phyloP scores from a whole-genome alignment of 2,329 filamentous ascomycete genomes.

The Fusarium algeriense region DNA sequence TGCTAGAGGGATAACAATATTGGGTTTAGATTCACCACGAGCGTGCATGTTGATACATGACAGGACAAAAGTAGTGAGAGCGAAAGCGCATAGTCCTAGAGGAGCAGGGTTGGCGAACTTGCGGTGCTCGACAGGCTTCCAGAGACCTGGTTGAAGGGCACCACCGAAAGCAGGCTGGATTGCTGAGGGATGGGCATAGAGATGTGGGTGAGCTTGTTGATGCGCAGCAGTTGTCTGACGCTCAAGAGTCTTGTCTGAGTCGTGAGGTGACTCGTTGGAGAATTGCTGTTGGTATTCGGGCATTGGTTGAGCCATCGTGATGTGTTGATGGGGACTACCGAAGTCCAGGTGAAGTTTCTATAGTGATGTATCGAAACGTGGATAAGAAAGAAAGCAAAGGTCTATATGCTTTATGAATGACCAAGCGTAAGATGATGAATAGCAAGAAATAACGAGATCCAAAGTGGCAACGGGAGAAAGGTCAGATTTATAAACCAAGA shows the following conservation, averaged over 20 bases:
- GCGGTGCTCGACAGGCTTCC: slow-evolving; percentile 73
- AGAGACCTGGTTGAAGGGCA: slow-evolving; percentile 77
- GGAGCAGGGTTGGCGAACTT: slow-evolving; percentile 85
- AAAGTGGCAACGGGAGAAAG: slow-evolving; percentile 27
- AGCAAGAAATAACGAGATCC: not conserved
- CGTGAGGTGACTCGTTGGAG: slow-evolving; percentile 37
- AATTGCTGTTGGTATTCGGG: slow-evolving; percentile 10
- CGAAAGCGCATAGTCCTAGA: slow-evolving; percentile 82
- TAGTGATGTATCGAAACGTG: not conserved
- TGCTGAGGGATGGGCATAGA: slow-evolving; percentile 44
- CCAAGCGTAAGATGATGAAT: slow-evolving; percentile 1
- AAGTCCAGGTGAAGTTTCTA: slow-evolving; percentile 5
- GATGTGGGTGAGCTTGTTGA: slow-evolving; percentile 43
- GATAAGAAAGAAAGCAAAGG: not conserved
- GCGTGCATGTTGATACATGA: slow-evolving; percentile 79
- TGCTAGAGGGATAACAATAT: slow-evolving; percentile 76
- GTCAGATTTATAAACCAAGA: slow-evolving; percentile 43
- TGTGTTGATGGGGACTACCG: not conserved
- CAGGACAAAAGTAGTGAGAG: slow-evolving; percentile 84
- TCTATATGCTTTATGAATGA: slow-evolving; percentile 1
- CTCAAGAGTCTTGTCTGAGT: slow-evolving; percentile 47
- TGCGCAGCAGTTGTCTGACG: slow-evolving; percentile 27
- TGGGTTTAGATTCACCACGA: slow-evolving; percentile 69
- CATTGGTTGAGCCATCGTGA: slow-evolving; percentile 40
- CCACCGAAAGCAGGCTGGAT: slow-evolving; percentile 71